Conservation (phyloP, 352 stramenopile genomes). For the Phytopythium sindhum region DNA sequence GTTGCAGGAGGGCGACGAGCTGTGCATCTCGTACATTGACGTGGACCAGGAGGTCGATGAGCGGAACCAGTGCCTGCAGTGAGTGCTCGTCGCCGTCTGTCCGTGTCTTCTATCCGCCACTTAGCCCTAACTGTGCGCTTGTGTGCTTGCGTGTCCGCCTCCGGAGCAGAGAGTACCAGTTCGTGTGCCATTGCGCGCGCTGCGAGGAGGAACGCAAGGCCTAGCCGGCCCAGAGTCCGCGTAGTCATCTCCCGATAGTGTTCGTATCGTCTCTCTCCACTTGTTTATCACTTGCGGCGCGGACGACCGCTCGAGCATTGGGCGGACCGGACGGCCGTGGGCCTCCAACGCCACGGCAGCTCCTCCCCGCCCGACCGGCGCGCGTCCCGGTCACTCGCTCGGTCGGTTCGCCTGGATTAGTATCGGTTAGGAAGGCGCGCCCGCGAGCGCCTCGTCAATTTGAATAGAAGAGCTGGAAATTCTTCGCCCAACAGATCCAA, state of each 20-base stretch:
- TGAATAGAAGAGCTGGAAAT: slow-evolving; percentile 10
- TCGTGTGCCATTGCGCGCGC: slow-evolving; percentile 62
- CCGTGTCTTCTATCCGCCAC: neutral
- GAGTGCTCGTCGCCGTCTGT: slow-evolving; percentile 4
- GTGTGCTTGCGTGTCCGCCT: slow-evolving; percentile 4
- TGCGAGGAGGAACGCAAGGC: slow-evolving; percentile 64
- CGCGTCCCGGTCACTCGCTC: neutral
- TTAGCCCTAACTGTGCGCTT: neutral
- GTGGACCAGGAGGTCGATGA: slow-evolving; percentile 73
- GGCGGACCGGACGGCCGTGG: too few species aligned
- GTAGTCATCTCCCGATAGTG: neutral
- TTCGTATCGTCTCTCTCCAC: neutral
- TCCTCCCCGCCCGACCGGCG: neutral
- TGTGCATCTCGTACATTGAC: slow-evolving; percentile 96
- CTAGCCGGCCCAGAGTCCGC: neutral
- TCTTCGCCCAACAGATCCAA: neutral
- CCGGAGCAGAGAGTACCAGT: slow-evolving; percentile 70
- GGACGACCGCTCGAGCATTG: too few species aligned
- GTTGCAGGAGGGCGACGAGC: slow-evolving; percentile 84
- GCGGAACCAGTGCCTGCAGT: slow-evolving; percentile 76
- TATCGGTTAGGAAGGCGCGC: slow-evolving; percentile 7
- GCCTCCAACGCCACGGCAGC: neutral
- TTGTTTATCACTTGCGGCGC: neutral
- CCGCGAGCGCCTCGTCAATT: neutral
- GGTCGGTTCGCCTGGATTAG: slow-evolving; percentile 2